Percentiles rank a stretch among this genome's conserved stretches.
Evolutionary conservation across 352 stramenopile genomes (phyloP).

Genomic region (Phytophthora fragariaefolia): DNA sequence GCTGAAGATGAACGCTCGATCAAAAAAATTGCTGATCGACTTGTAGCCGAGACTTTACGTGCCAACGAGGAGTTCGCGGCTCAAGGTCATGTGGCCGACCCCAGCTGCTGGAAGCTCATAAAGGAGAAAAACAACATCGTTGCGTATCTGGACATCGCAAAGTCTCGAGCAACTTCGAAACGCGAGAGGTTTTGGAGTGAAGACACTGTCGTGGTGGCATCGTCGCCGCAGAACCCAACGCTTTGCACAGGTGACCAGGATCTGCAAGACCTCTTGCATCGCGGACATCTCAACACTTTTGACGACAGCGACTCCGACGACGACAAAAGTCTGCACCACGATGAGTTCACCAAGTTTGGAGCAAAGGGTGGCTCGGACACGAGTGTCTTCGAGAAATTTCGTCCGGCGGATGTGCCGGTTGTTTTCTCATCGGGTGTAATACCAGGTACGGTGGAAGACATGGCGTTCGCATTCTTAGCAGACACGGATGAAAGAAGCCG

Average conservation of each 20-base stretch:
- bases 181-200: slow-evolving; percentile 45
- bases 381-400: slow-evolving; percentile 40
- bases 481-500: slow-evolving; percentile 36
- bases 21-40: slow-evolving; percentile 46
- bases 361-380: slow-evolving; percentile 34
- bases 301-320: slow-evolving; percentile 33
- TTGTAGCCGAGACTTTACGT: slow-evolving; percentile 62
- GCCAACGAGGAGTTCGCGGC: slow-evolving; percentile 55
- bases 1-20: slow-evolving; percentile 54
- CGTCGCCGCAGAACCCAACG: slow-evolving; percentile 33
- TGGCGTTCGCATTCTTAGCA: slow-evolving; percentile 46
- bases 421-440: slow-evolving; percentile 40
- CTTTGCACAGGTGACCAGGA: slow-evolving; percentile 31
- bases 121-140: slow-evolving; percentile 57
- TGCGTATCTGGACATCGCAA: slow-evolving; percentile 50
- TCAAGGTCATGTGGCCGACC: slow-evolving; percentile 35
- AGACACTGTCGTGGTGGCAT: slow-evolving; percentile 39
- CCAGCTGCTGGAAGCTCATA: slow-evolving; percentile 53
- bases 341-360: slow-evolving; percentile 39
- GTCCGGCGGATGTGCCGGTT: slow-evolving; percentile 39
- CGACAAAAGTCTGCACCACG: slow-evolving; percentile 26
- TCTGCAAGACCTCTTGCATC: slow-evolving; percentile 12
- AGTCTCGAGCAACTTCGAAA: not conserved
- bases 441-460: slow-evolving; percentile 52
- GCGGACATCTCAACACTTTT: slow-evolving; percentile 15